Evolutionary conservation across 192 early-diverging fungal species (phyloP), one percentile per base, ranked within the genome.

Genomic region (Podila verticillata): DNA sequence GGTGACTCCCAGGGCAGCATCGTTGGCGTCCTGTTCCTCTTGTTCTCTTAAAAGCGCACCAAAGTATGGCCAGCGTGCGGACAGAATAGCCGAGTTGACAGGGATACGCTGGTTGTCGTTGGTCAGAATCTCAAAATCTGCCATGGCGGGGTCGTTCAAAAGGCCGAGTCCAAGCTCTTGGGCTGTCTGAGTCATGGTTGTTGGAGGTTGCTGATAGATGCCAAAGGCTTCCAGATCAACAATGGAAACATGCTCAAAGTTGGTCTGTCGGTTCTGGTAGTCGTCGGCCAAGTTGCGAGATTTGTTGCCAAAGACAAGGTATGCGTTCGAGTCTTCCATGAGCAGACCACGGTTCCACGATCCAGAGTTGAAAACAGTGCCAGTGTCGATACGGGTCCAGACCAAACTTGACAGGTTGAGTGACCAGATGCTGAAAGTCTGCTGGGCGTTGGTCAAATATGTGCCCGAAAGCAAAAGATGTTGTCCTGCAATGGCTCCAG

Each of bases 301-400:
- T 48, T 81, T 87, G 70, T 94, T 86, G 17, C 92, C 92, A 83
- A 94, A 94, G 12, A 92, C 84, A 29, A 91, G 72, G 64, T 90
- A 87, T 26, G 87, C 84, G 48, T 92, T 91, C 22, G 85, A 82
- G 63, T 86, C 82, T 34, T 87, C 84, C 31, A 89, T 79, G 22
- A 94, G 72, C 1, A 92, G 64, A 20, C 89, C 91, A 61, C 90
- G 83, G 80, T 94, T 92, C 92, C 92, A 94, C 44, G 91, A 91
- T 2, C 92, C 92, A 2, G 84, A 77, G n/a, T 84, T 83, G 66
- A 94, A 92, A 32, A 88, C 83, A 2, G 87, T 80, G 7, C 91
- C 92, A 34, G 90, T 92, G 30, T 83, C 79, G 26, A 94, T 85
- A 7, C 89, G 85, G 60, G 85, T 81, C 92, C 92, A 94, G 32